Evolutionary conservation across 306 rosid species (phyloP).

Genomic region (Mimosa pudica): DNA sequence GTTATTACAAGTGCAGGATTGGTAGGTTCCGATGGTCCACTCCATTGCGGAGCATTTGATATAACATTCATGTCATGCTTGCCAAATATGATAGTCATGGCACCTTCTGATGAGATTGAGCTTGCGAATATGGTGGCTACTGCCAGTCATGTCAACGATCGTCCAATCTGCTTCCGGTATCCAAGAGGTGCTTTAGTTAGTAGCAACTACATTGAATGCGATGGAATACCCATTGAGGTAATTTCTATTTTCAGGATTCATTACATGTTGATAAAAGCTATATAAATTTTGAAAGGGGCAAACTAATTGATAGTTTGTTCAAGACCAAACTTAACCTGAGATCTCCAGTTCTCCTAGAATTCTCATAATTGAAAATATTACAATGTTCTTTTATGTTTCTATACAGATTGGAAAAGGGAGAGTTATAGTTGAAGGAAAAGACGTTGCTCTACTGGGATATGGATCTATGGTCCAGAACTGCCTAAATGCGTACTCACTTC

Average conservation of each 20-base stretch:
- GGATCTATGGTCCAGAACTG: constrained; percentile 97
- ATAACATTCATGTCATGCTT: constrained; percentile 89
- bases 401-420: constrained; percentile 84
- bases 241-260: constrained; percentile 31
- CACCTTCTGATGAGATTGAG: constrained; percentile 84
- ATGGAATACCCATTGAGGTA: constrained; percentile 82
- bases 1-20: constrained; percentile 85
- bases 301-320: constrained; percentile 20
- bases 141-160: constrained; percentile 63
- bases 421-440: constrained; percentile 80
- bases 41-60: constrained; percentile 88
- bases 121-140: constrained; percentile 91
- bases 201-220: constrained; percentile 37
- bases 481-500: constrained; percentile 80
- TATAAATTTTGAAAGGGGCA: constrained; percentile 27
- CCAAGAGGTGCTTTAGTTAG: constrained; percentile 74
- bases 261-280: constrained; percentile 11
- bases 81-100: constrained; percentile 97
- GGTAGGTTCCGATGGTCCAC: constrained; percentile 92
- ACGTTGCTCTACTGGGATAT: constrained; percentile 86
- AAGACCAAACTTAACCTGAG: constrained; percentile 4
- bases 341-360: constrained; percentile 4
- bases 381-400: too few relatives aligned
- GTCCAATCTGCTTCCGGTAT: constrained; percentile 88
- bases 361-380: neutral